These are phyloP conservation scores for Aotearoamyces nothofagi DNA, from an alignment of 2,329 filamentous ascomycete species.

Conservation along the genomic window DNA sequence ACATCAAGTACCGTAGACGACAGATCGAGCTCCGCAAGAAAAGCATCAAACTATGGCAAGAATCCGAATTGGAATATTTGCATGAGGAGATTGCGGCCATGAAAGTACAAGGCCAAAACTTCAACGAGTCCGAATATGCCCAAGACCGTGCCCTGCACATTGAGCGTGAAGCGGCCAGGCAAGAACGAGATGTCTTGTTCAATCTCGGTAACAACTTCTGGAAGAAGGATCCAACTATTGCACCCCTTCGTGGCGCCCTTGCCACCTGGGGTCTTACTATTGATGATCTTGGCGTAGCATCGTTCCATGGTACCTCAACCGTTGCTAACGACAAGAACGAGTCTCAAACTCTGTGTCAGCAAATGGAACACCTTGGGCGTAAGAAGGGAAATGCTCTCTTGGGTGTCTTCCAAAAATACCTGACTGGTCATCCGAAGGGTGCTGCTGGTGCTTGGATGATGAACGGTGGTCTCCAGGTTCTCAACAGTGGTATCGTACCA, in stretches of 20 bases:
- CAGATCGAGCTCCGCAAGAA: slow-evolving; percentile 89
- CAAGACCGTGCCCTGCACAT: slow-evolving; percentile 77
- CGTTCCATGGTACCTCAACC: slow-evolving; percentile 97
- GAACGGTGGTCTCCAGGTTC: slow-evolving; percentile 91
- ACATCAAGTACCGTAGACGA: slow-evolving; percentile 93
- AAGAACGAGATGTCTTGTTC: slow-evolving; percentile 84
- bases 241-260: slow-evolving; percentile 85
- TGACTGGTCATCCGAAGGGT: slow-evolving; percentile 98
- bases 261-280: slow-evolving; percentile 97
- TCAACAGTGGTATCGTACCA: slow-evolving; percentile 86
- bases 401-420: slow-evolving; percentile 98
- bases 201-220: slow-evolving; percentile 98
- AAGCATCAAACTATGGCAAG: slow-evolving; percentile 94
- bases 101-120: slow-evolving; percentile 60
- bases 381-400: slow-evolving; percentile 92
- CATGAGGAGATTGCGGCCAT: slow-evolving; percentile 87
- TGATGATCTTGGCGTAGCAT: slow-evolving; percentile 87
- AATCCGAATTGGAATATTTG: slow-evolving; percentile 83
- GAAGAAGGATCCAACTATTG: slow-evolving; percentile 88
- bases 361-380: slow-evolving; percentile 86
- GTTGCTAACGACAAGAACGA: slow-evolving; percentile 99
- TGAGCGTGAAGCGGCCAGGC: slow-evolving; percentile 70
- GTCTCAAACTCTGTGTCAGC: slow-evolving; percentile 91
- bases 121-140: slow-evolving; percentile 74
- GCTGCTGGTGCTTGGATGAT: slow-evolving; percentile 99